Conservation (phyloP, 176 grass and related monocot species). For the Bromus sterilis region DNA sequence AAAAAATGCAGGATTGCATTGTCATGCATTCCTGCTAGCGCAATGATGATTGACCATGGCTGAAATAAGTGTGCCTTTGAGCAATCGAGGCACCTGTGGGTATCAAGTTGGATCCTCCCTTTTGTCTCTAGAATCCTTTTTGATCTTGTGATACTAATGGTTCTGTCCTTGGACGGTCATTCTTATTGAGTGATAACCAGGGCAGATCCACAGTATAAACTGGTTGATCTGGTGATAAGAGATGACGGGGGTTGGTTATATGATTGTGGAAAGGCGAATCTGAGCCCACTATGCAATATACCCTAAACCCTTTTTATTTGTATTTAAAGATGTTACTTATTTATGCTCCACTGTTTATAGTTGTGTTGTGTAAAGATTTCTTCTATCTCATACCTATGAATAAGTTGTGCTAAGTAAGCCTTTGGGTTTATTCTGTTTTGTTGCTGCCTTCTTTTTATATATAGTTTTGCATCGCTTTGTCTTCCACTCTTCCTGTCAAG, state of each 20-base stretch:
- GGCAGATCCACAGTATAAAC: neutral
- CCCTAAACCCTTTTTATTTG: too few relatives aligned
- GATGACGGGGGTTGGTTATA: neutral
- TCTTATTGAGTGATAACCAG: neutral
- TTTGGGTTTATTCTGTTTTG: neutral
- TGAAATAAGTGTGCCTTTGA: neutral
- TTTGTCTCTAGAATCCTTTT: too few relatives aligned
- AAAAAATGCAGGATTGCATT: neutral
- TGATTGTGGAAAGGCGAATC: constrained; percentile 23
- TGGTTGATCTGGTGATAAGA: neutral
- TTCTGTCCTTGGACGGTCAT: constrained; percentile 17
- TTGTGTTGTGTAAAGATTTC: neutral
- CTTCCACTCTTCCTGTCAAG: neutral
- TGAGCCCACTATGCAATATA: constrained; percentile 2
- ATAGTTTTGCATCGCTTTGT: neutral
- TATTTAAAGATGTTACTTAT: neutral
- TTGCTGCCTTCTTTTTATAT: neutral
- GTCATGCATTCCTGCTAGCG: neutral
- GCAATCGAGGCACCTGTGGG: neutral
- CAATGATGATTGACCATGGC: neutral
- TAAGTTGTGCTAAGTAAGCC: neutral
- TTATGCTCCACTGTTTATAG: neutral
- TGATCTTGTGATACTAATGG: too few relatives aligned
- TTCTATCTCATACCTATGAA: too few relatives aligned
- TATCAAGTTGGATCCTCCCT: neutral